Evolutionary conservation across 345 rosid species (phyloP), one percentile per base, ranked within the genome.

Genomic region (Rhodomyrtus tomentosa): DNA sequence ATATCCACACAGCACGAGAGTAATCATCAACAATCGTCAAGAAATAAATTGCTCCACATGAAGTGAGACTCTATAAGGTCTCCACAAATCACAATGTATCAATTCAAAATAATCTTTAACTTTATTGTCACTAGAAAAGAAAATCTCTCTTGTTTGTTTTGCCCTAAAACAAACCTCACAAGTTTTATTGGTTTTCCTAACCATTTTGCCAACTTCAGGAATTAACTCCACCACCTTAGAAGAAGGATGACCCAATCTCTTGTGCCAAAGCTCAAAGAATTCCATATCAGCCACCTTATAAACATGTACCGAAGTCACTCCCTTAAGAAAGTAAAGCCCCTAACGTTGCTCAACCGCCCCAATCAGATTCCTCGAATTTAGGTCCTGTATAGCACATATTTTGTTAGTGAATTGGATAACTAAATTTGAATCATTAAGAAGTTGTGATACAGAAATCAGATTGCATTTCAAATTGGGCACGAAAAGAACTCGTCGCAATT

Each of bases 331-430:
- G n/a, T 38, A 29, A 38, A 74, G 13, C 42, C 82, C 86, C 3
- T 90, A 10, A 0, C 27, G 1, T 0, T 22, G 50, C 16, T 86
- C 85, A 68, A 84, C 81, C 16, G 1, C 86, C 5, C 88, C 87
- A 88, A 79, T 88, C 81, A 85, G 48, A 5, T 2, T 86, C 88
- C 55, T 90, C 49, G 56, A 83, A 72, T 59, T 25, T 16, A 58
- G 83, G 84, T 90, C 90, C 56, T 87, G 84, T 45, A 86, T 38
- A 2, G 86, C 81, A 83, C 83, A 86, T 1, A 81, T 22, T 18
- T 25, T 83, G 2, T 52, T 29, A 85, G 86, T 79, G 5, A 88
- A 36, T 10, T 27, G 49, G 15, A 88, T 49, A 1, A 58, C 50
- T 0, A 48, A 32, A 80, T 84, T 76, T 9, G 14, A 4, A 0